Evolutionary conservation across 2,329 filamentous ascomycete species (phyloP), one percentile per base, ranked within the genome.

Genomic region (Beauveria rudraprayagi): DNA sequence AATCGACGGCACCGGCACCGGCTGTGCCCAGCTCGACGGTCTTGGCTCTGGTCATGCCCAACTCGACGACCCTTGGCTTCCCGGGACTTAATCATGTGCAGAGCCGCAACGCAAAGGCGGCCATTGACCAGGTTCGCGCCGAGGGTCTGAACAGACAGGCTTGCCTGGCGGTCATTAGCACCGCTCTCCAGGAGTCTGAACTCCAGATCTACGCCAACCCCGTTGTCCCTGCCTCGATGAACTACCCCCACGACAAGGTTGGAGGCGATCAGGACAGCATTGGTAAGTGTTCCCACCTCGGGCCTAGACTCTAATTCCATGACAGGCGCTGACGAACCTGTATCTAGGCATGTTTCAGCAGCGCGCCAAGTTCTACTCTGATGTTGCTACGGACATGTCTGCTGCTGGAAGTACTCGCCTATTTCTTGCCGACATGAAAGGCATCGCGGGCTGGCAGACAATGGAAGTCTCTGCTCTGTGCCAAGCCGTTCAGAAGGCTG

Each of bases 151-250:
- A 51, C 46, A 41, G 17, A 37, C 57, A 60, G 48, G 57, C 48
- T 41, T 60, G 57, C 26, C 50, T 53, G 28, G 51, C 51, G 19
- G 57, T 54, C 19, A 60, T 60, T 9, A 60, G 48, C 41, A 60
- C 57, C 5, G 57, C 57, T 16, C 57, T 60, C 11, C 48, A 53
- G 17, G 57, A 60, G 51, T 53, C 48, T 9, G 47, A 47, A 17
- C 48, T 60, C 24, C 57, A 53, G 40, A 60, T 60, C 40, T 60
- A 60, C 11, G 57, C 57, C 48, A 60, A 60, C 57, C 24, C 40
- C 30, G 16, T 37, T 2, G 57, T 60, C 8, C 57, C 57, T 7
- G 57, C 40, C 26, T 60, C 57, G 19, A 44, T 60, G 26, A 60
- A 60, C 17, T 60, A 46, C 30, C 40, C 40, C 26, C 57, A 60